Evolutionary conservation across 2,329 filamentous ascomycete genomes (phyloP), one percentile per base, ranked within the genome.

Genomic region (Colletotrichum musicola): DNA sequence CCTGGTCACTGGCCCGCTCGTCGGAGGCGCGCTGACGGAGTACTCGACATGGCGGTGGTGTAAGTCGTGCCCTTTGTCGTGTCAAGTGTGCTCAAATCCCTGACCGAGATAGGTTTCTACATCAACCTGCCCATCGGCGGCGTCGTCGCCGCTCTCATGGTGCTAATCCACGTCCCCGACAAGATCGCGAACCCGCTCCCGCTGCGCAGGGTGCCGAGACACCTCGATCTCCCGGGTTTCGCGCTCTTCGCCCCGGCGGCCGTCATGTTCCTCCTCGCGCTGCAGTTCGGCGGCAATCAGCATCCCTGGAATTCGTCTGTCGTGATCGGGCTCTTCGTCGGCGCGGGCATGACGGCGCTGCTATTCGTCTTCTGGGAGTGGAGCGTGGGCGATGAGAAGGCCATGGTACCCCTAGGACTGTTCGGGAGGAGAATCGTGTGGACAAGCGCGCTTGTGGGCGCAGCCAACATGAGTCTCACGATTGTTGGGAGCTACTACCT

Each of bases 401-500:
- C 86, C 40, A 87, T 88, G 80, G 77, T 89, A 2, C 81, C 84
- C 0, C 77, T 81, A 1, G 81, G 81, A 0, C 77, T 88, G 38
- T 60, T 87, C 7, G 75, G 73, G 14, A 77, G 80, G 42, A 79
- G 84, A 1, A 75, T 81, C 25, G 79, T 88, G n/a, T 81, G 79
- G 75, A 74, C 80, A 10, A 79, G 80, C 22, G 78, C 80, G 27
- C 10, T 81, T 4, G 83, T 81, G 47, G 78, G 79, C 25, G 79
- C 83, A 38, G 79, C 83, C 62, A 78, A 85, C 18, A 81, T 81
- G 14, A 78, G 80, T 3, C 76, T 79, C 12, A 82, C 83, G 57
- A 82, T 86, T 68, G 72, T 85, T 1, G 75, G 81, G 1, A 75
- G 84, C 4, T 85, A 83, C 76, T 85, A 84, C 68, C 75, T 86